Base-by-base conservation (phyloP, 2,329 filamentous ascomycete genomes). In the Neopestalotiopsis clavispora region DNA sequence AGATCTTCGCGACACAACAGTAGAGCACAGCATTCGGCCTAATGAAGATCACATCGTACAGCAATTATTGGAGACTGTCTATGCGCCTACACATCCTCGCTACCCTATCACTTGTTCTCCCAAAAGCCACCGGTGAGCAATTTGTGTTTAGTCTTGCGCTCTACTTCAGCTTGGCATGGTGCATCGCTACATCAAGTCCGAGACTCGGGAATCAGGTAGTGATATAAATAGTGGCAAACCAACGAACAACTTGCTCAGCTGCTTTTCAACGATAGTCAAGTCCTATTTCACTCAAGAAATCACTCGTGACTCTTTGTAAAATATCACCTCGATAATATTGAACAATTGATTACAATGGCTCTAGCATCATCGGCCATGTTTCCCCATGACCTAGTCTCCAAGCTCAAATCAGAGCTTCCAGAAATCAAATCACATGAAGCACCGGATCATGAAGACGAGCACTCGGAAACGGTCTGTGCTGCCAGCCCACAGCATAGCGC, bases 401-500 rank as follows among this genome's bases (percentile, higher is more conserved):
- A 62, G 32, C 59, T 62, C 14, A 62, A 62, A 20, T 20, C 59
- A 34, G 59, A 61, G n/a, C 32, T 20, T 5, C 59, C 32, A 40
- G 59, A 45, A 14, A 38, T 64, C 45, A 52, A 64, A 40, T n/a
- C 40, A 4, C 61, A 40, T 12, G 61, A 52, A 23, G 10, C 40
- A 5, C 20, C 17, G 3, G 61, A 64, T 49, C 10, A 28, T 12
- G 40, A 34, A 14, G 63, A 57, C 12, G 34, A 42, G 20, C 28
- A 45, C 14, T 66, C 49, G 13, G 30, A 34, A 4, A 57, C 42
- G 1, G 42, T 52, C 28, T 34, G 6, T 23, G 28, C 28, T 34
- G 63, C 20, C 9, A 49, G 17, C 9, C 63, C 67, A 2, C 23
- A 71, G 23, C 70, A 69, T 38, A 67, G 14, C 1, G 40, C 59